Evolutionary conservation across 2,329 filamentous ascomycete species (phyloP), one percentile per base, ranked within the genome.

Genomic region (Eurotiales sp.): DNA sequence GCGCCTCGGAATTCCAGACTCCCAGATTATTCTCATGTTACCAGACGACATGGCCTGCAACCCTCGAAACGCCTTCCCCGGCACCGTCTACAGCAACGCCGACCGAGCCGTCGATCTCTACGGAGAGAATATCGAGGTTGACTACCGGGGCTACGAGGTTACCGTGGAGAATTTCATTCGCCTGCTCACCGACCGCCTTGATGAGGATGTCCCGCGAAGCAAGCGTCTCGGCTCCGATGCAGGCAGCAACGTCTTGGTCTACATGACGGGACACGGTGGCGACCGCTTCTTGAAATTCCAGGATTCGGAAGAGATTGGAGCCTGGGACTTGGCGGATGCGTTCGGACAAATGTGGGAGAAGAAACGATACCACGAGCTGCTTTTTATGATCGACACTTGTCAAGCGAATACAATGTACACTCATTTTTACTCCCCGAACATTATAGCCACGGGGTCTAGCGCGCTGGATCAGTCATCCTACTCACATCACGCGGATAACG

Each of bases 261-360:
- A 99, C 76, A 99, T 99, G 93, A 99, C 93, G 1, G 93, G 93
- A 0, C 93, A 99, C 64, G 93, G 93, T 27, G 93, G 93, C 15
- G 96, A 97, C 67, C 91, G 96, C 72, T 99, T 99, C 62, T 74
- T 99, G 53, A 99, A 99, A 70, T 99, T 99, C 64, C 93, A 99
- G 70, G 93, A 99, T 62, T 89, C 90, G 6, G 93, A 99, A 70
- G 93, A 99, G 72, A 97, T 99, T 59, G 91, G 90, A 51, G 90
- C 90, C 0, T 96, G 95, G 68, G 93, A 99, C 72, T 76, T 99
- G 52, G 93, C 95, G 4, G 90, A 99, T 70, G 93, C 93, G 0
- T 97, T 99, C 68, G 90, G 95, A 72, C 92, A 99, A 77, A 99
- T 99, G 93, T 96, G 91, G 88, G 93, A 99, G 79, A 99, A 99